Evolutionary conservation across 192 early-diverging fungal genomes (phyloP).

Genomic region (Kickxella alabastrina): DNA sequence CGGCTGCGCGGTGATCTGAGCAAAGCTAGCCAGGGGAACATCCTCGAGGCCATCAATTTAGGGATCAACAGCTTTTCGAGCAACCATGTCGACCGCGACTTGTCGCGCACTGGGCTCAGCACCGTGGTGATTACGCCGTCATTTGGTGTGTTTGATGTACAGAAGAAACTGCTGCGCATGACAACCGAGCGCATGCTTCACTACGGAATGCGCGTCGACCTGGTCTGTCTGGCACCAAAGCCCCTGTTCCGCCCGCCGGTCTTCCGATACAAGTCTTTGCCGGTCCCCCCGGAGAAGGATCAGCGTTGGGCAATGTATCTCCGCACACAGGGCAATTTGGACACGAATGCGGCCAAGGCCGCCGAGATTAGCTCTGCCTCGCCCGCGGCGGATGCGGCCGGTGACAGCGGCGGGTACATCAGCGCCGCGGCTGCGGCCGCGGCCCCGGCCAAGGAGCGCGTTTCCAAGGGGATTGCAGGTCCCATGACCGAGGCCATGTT

Average conservation of each 20-base stretch:
- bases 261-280: constrained; percentile 67
- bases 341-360: constrained; percentile 16
- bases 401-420: not conserved
- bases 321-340: constrained; percentile 1
- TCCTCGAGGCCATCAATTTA: constrained; percentile 94
- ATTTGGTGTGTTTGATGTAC: constrained; percentile 83
- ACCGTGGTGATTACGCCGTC: constrained; percentile 89
- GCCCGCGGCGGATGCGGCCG: constrained; percentile 32
- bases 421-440: not conserved
- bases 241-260: constrained; percentile 89
- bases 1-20: constrained; percentile 74
- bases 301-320: constrained; percentile 18
- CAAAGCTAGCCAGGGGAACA: constrained; percentile 85
- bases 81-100: constrained; percentile 93
- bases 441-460: constrained; percentile 26
- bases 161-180: constrained; percentile 78
- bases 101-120: constrained; percentile 82
- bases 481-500: constrained; percentile 6
- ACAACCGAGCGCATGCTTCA: constrained; percentile 94
- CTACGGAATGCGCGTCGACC: constrained; percentile 84
- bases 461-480: constrained; percentile 3
- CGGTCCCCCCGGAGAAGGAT: constrained; percentile 42
- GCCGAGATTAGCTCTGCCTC: constrained; percentile 26
- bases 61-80: constrained; percentile 93
- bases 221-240: constrained; percentile 83